Evolutionary conservation across 768 basidiomycete species (phyloP), one percentile per base, ranked within the genome.

Genomic region (Tylopilus sp.): DNA sequence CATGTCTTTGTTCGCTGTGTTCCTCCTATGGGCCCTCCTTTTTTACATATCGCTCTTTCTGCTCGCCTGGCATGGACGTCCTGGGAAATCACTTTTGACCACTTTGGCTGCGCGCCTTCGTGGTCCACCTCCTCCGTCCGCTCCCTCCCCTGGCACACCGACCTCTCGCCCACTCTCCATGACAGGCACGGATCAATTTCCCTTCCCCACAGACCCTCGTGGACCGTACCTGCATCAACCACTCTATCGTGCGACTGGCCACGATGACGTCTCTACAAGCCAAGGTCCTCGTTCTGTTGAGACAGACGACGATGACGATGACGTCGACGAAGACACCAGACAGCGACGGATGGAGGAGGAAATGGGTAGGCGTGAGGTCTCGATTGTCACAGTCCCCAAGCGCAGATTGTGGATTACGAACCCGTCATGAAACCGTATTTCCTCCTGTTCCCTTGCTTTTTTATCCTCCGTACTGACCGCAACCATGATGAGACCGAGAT

Each of bases 321-420:
- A 88, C 42, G 73, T 86, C 49, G 88, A 91, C 57, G 88, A 91
- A 56, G 82, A 85, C 44, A 77, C 81, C 12, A 75, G 83, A 53
- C 88, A 90, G 65, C 76, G 81, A 52, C 75, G 80, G 58, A 89
- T 91, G 30, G 90, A 91, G 64, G 83, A 86, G 51, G 89, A 91
- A 68, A 88, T 92, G 79, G 81, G 76, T 35, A 75, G 88, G 57
- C 79, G 90, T 44, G 88, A 91, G 57, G 88, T 91, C 26, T 86
- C 86, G n/a, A 88, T 91, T 61, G 80, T 91, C 54, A 76, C 82
- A 39, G 79, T 83, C 12, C 90, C 90, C 18, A 84, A 81, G 64
- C 86, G 88, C 57, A 82, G 79, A 61, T 70, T 92, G 50, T 82
- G 82, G 76, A 78, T 91, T 43, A 77, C 80, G 47, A 92, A 92